phyloP scores from a whole-genome alignment of 1,139 yeast genomes.

The Taphrina communis region DNA sequence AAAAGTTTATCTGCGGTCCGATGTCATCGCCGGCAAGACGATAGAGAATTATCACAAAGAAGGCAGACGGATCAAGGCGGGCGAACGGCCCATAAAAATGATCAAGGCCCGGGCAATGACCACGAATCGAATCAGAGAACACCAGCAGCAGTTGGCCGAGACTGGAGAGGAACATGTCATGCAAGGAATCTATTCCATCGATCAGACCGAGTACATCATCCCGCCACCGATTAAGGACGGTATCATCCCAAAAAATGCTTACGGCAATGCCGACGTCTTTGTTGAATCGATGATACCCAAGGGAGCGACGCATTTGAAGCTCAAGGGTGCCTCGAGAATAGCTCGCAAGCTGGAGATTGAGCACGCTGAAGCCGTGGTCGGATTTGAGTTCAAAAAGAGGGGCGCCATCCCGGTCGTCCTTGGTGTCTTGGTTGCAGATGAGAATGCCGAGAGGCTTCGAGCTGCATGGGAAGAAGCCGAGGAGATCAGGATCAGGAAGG shows the following conservation, averaged over 20 bases:
- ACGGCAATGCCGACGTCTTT: constrained; percentile 82
- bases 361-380: constrained; percentile 84
- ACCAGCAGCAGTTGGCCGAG: constrained; percentile 56
- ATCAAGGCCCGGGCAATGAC: constrained; percentile 49
- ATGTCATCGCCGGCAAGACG: constrained; percentile 68
- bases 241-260: constrained; percentile 71
- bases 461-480: constrained; percentile 64
- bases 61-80: constrained; percentile 73
- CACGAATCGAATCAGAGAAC: constrained; percentile 49
- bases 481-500: constrained; percentile 59
- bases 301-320: constrained; percentile 66
- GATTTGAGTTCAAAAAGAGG: constrained; percentile 68
- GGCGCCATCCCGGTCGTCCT: constrained; percentile 68
- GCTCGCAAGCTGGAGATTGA: constrained; percentile 73
- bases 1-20: constrained; percentile 67
- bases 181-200: constrained; percentile 68
- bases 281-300: constrained; percentile 79
- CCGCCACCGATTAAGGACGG: constrained; percentile 76
- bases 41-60: constrained; percentile 85
- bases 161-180: constrained; percentile 59
- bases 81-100: constrained; percentile 68
- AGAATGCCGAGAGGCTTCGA: constrained; percentile 70
- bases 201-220: constrained; percentile 71
- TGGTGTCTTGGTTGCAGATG: constrained; percentile 76
- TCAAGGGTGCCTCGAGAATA: constrained; percentile 56